Evolutionary conservation across 1,284 basidiomycete species (phyloP).

Genomic region (Rhodotorula sp.): DNA sequence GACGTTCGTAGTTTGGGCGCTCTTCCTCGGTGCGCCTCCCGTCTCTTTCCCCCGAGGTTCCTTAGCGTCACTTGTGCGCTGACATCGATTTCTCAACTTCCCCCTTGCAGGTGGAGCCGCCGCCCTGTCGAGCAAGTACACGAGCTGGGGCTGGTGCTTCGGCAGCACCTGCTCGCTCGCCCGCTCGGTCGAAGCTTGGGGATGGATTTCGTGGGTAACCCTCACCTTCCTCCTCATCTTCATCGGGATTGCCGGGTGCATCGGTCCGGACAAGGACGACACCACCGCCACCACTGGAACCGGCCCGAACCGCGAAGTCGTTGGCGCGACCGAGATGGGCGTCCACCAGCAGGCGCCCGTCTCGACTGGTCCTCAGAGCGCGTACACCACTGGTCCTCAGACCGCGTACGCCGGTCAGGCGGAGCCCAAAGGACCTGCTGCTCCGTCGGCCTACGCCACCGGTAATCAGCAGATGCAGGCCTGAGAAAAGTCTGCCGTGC

Average conservation of each 20-base stretch:
- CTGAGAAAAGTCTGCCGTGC: neutral
- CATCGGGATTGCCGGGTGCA: constrained; percentile 5
- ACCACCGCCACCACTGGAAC: neutral
- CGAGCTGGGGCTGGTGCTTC: neutral
- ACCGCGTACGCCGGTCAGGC: neutral
- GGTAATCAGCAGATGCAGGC: no score
- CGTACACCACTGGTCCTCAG: neutral
- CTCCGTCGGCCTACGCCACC: no score
- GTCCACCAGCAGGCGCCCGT: neutral
- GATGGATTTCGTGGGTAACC: constrained; percentile 32
- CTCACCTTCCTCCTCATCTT: constrained; percentile 20
- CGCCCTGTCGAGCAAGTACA: constrained; percentile 13
- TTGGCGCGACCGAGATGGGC: constrained; percentile 1
- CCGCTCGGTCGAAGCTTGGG: constrained; percentile 22
- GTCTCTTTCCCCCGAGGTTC: no score
- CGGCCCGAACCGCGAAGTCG: neutral
- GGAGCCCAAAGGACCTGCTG: neutral
- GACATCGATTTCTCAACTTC: neutral
- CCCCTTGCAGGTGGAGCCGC: constrained; percentile 10
- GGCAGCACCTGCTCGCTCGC: constrained; percentile 14
- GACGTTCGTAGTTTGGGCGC: constrained; percentile 15
- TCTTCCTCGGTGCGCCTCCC: constrained; percentile 19
- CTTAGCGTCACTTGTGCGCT: neutral
- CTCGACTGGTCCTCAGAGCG: neutral
- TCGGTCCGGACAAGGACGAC: neutral